phyloP scores from a whole-genome alignment of 2,329 filamentous ascomycete genomes.

The Juglanconis oblonga region DNA sequence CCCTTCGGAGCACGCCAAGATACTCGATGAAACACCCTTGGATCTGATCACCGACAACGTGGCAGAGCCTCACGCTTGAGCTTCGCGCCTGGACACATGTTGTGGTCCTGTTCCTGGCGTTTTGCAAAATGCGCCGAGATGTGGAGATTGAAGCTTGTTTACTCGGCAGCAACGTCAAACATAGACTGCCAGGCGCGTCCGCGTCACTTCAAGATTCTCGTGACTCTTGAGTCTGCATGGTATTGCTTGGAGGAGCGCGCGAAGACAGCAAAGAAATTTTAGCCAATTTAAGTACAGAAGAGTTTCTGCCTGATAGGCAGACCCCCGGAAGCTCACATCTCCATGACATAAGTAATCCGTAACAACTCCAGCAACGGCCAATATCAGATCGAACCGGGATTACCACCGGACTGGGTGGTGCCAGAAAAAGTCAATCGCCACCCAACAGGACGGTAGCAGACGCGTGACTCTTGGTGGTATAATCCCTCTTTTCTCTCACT shows the following conservation, averaged over 20 bases:
- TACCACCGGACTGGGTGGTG: background rate
- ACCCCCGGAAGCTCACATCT: background rate
- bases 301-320: slow-evolving; percentile 1
- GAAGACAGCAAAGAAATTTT: background rate
- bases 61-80: background rate
- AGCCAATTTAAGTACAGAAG: background rate
- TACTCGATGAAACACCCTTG: background rate
- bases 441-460: too few species aligned
- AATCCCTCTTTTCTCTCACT: too few species aligned
- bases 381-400: slow-evolving; percentile 7
- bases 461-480: too few species aligned
- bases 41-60: background rate
- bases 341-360: background rate
- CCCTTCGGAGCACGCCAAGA: background rate
- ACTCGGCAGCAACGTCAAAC: background rate
- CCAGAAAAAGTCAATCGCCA: background rate
- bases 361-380: background rate
- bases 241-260: background rate
- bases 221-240: background rate
- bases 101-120: background rate
- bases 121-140: background rate
- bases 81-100: background rate
- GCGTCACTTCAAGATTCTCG: background rate
- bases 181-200: background rate
- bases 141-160: background rate